Evolutionary conservation across 257 asterid species (phyloP).

Genomic region (Gentiana macrophylla): DNA sequence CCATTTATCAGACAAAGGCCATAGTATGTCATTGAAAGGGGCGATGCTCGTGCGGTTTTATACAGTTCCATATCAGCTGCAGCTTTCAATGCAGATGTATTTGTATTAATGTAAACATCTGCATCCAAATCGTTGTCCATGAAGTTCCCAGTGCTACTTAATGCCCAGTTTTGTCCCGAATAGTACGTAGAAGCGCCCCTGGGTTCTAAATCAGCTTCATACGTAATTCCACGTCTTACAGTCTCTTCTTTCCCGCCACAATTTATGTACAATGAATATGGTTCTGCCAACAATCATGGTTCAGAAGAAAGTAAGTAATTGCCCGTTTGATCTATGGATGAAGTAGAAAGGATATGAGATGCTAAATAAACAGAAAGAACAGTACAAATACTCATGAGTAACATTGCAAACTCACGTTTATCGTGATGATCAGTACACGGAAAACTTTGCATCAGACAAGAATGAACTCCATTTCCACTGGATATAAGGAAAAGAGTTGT

Average conservation of each 20-base stretch:
- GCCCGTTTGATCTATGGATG: no score
- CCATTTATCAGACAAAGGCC: conserved; percentile 77
- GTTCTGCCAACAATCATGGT: conserved; percentile 26
- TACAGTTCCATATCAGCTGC: conserved; percentile 36
- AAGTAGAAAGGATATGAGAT: no score
- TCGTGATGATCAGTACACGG: conserved; percentile 44
- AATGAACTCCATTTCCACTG: conserved; percentile 23
- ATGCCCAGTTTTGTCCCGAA: conserved; percentile 58
- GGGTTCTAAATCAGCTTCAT: conserved; percentile 56
- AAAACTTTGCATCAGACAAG: conserved; percentile 60
- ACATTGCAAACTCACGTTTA: conserved; percentile 31
- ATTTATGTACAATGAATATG: conserved; percentile 50
- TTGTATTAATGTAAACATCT: conserved; percentile 44
- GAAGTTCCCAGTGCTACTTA: conserved; percentile 93
- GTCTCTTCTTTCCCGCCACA: conserved; percentile 67
- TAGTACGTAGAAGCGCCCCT: conserved; percentile 76
- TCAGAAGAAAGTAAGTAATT: neutral
- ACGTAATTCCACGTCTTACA: conserved; percentile 17
- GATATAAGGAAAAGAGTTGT: conserved; percentile 8
- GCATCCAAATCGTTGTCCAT: conserved; percentile 57
- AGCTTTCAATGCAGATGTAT: conserved; percentile 28
- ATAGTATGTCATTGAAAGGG: conserved; percentile 83
- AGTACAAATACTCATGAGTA: neutral
- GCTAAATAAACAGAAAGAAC: no score
- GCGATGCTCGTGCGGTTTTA: conserved; percentile 65